A percentile compares a stretch with the other conserved stretches of the same genome.
phyloP scores from a whole-genome alignment of 129 eudicot species.

The Lactuca saligna region DNA sequence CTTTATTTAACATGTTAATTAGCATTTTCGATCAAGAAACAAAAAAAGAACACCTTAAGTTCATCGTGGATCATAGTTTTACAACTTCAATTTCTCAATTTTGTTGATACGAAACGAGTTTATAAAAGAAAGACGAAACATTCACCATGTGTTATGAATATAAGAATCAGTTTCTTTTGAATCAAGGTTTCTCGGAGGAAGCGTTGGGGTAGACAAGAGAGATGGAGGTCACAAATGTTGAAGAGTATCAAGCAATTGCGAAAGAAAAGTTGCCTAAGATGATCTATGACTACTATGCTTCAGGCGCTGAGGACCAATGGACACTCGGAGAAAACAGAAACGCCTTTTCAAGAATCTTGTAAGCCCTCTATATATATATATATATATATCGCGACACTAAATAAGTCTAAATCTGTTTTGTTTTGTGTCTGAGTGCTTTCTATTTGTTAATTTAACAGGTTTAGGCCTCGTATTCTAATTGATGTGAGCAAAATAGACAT shows the following conservation, averaged over 20 bases:
- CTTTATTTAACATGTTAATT: background rate
- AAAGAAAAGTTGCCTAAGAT: conserved; percentile 92
- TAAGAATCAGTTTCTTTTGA: conserved; percentile 17
- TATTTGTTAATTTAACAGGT: conserved; percentile 39
- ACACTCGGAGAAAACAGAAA: conserved; percentile 86
- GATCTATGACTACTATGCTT: conserved; percentile 89
- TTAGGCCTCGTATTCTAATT: conserved; percentile 87
- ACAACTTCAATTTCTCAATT: background rate
- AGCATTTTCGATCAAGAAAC: background rate
- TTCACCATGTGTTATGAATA: conserved; percentile 2
- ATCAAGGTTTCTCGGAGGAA: conserved; percentile 33
- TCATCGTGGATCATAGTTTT: conserved; percentile 23
- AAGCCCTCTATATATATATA: conserved; percentile 21
- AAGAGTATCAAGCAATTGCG: conserved; percentile 85
- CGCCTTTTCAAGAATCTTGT: conserved; percentile 91
- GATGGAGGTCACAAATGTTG: conserved; percentile 80
- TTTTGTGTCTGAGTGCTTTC: conserved; percentile 14
- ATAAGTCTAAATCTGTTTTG: background rate
- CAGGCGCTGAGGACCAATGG: conserved; percentile 99
- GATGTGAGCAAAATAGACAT: conserved; percentile 93
- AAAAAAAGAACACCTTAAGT: background rate
- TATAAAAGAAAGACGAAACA: conserved; percentile 7
- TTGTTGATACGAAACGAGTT: background rate
- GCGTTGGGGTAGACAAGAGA: conserved; percentile 12
- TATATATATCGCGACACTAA: too few species aligned